A percentile compares a stretch with the other conserved stretches of the same genome.
Evolutionary conservation across 768 basidiomycete genomes (phyloP).

Genomic region (Kwoniella bestiolae): DNA sequence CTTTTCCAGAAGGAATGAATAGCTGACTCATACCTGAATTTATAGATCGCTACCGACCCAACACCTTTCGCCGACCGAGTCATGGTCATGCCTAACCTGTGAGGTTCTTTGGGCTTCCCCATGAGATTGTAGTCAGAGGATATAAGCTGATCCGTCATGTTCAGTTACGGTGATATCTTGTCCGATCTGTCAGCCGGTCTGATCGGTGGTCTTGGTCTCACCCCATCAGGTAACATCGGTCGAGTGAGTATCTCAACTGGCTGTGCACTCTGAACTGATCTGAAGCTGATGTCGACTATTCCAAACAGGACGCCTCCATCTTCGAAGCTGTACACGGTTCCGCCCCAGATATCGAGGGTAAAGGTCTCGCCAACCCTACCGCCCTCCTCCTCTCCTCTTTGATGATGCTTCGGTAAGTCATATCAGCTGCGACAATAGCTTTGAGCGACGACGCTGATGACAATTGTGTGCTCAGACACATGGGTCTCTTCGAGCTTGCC

Average conservation of each 20-base stretch:
- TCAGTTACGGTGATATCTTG: conserved; percentile 71
- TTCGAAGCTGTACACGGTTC: conserved; percentile 99
- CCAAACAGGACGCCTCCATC: conserved; percentile 86
- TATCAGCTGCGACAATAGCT: neutral
- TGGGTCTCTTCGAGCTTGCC: conserved; percentile 83
- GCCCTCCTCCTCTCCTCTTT: conserved; percentile 90
- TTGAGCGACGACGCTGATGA: neutral
- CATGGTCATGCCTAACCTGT: conserved; percentile 99
- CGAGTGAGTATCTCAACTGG: conserved; percentile 63
- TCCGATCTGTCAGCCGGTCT: conserved; percentile 99
- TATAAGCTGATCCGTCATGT: conserved; percentile 22
- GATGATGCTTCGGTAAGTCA: conserved; percentile 90
- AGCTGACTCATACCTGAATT: too few species aligned
- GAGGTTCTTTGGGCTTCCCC: too few species aligned
- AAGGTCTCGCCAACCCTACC: conserved; percentile 87
- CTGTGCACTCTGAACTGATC: neutral
- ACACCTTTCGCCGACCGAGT: conserved; percentile 91
- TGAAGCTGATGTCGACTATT: conserved; percentile 1
- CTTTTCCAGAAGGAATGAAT: too few species aligned
- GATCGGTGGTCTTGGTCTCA: conserved; percentile 95
- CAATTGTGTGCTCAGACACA: conserved; percentile 70
- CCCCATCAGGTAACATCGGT: conserved; percentile 97
- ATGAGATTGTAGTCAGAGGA: conserved; percentile 45
- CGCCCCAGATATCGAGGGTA: conserved; percentile 97
- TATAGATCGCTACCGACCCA: conserved; percentile 87